A percentile compares a stretch with the other conserved stretches of the same genome.
phyloP scores from a whole-genome alignment of 2,329 filamentous ascomycete species.

The Dothideomycetes sp. region DNA sequence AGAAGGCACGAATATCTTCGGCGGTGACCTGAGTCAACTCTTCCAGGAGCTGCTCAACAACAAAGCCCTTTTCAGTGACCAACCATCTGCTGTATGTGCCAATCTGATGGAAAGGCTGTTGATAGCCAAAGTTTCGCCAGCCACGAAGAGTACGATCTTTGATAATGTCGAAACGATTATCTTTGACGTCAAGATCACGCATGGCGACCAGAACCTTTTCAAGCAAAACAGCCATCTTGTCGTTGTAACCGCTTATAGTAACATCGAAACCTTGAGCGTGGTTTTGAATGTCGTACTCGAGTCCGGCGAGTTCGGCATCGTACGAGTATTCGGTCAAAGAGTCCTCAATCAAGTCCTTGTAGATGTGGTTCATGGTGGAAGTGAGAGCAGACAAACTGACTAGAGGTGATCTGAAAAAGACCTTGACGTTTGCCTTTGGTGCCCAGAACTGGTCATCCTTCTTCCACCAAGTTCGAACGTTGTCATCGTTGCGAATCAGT shows the following conservation, averaged over 20 bases:
- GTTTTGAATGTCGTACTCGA: conserved; percentile 70
- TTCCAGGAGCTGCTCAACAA: conserved; percentile 68
- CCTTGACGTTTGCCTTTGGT: conserved; percentile 78
- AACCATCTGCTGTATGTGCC: conserved; percentile 75
- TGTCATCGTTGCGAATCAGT: conserved; percentile 74
- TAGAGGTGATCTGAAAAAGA: conserved; percentile 70
- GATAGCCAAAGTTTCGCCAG: conserved; percentile 78
- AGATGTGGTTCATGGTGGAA: conserved; percentile 67
- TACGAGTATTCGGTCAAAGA: conserved; percentile 89
- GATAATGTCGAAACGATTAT: conserved; percentile 84
- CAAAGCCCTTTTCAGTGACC: conserved; percentile 63
- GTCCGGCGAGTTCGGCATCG: conserved; percentile 83
- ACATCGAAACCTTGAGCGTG: conserved; percentile 67
- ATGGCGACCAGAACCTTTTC: conserved; percentile 82
- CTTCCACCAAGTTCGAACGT: conserved; percentile 87
- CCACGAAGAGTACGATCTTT: conserved; percentile 72
- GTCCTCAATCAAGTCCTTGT: conserved; percentile 78
- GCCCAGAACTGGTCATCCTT: conserved; percentile 99
- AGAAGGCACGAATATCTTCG: conserved; percentile 67
- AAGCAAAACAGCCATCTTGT: conserved; percentile 83
- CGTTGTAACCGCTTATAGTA: conserved; percentile 83
- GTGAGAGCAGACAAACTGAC: conserved; percentile 72
- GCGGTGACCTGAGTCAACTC: conserved; percentile 68
- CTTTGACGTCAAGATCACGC: conserved; percentile 70
- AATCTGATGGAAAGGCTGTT: conserved; percentile 83